Conservation (phyloP, 768 basidiomycete species). For the Postia placenta region DNA sequence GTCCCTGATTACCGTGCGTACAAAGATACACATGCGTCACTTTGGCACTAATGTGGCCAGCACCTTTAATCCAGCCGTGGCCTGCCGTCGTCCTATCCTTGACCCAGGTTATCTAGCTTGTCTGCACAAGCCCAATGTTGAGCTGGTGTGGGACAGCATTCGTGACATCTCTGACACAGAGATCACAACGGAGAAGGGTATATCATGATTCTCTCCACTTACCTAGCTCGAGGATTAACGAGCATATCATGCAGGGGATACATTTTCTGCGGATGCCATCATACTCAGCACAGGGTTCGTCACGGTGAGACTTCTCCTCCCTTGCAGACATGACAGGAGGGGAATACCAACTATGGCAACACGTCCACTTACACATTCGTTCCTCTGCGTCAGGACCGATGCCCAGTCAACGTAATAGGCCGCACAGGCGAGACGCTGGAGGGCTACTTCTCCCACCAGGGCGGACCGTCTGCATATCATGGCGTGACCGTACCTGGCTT, state of each 20-base stretch:
- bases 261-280: slow-evolving; percentile 27
- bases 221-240: no score
- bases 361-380: background rate
- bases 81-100: slow-evolving; percentile 25
- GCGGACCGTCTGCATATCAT: slow-evolving; percentile 28
- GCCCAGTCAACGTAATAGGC: slow-evolving; percentile 17
- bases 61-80: slow-evolving; percentile 12
- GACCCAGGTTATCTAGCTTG: slow-evolving; percentile 27
- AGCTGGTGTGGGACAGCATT: slow-evolving; percentile 19
- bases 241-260: slow-evolving; percentile 20
- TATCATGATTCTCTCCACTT: background rate
- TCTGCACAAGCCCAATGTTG: slow-evolving; percentile 25
- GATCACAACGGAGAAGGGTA: slow-evolving; percentile 21
- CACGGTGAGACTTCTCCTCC: slow-evolving; percentile 14
- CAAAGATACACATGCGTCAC: background rate
- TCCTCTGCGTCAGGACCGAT: slow-evolving; percentile 4
- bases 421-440: slow-evolving; percentile 16
- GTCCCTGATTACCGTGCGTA: slow-evolving; percentile 24
- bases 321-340: no score
- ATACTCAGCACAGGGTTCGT: slow-evolving; percentile 29
- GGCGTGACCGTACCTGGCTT: slow-evolving; percentile 29
- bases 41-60: background rate
- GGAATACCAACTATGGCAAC: no score
- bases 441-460: slow-evolving; percentile 24
- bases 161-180: slow-evolving; percentile 13